Evolutionary conservation across 106 monocot genomes (phyloP), one percentile per base, ranked within the genome.

Genomic region (Apostasia ramifera): DNA sequence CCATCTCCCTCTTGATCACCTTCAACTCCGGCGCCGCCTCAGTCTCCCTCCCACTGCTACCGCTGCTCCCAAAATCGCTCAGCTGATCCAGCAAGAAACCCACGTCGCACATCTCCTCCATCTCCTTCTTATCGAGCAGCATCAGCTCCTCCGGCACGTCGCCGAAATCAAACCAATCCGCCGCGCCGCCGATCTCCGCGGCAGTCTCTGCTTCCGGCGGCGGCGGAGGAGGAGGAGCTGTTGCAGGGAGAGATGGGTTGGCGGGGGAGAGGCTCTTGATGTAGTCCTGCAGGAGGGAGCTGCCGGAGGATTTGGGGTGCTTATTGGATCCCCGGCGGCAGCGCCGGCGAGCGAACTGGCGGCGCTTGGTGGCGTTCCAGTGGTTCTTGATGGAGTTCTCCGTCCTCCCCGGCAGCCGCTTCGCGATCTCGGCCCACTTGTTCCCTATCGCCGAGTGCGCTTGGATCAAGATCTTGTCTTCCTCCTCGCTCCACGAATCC

Each of bases 371-470:
- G 40, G 94, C 88, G 61, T 95, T 95, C 94, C 94, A 95, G 59
- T 88, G 94, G 81, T 95, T 94, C 74, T 94, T 91, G 61, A 95
- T 85, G n/a, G 88, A 85, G 78, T 95, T 95, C 68, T 95, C 94
- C 1, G 91, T 95, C 46, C 94, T 78, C 4, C 94, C 94, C 0
- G 94, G 91, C 13, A 95, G 85, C 46, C 67, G 53, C 73, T 88
- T 91, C 1, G 88, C 85, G n/a, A 95, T 95, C 84, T 95, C 91
- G 0, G 86, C 85, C 94, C 94, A 95, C 70, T 73, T 83, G 78
- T 95, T 95, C 6, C 94, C 94, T 7, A 88, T 66, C 69, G 88
- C 83, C 1, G 62, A 70, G 50, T 95, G 94, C 26, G 76, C 77
- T 64, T 88, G 47, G 12, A 91, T 91, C 44, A 95, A 54, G 51